Evolutionary conservation across 345 rosid species (phyloP).

Genomic region (Citrus maxima): DNA sequence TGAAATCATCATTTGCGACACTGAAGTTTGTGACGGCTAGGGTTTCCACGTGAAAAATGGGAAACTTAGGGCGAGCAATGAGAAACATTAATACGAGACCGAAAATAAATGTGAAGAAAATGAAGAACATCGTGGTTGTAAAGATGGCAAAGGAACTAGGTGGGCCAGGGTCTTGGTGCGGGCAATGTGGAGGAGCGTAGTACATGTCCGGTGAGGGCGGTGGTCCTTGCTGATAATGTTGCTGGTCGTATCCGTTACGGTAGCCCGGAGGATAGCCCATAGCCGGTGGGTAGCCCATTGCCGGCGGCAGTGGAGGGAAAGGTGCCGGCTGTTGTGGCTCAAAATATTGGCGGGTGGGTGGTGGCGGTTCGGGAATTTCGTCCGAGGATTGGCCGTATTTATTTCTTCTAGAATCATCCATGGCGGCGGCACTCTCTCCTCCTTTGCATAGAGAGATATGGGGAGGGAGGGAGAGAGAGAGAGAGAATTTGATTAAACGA

Average conservation of each 20-base stretch:
- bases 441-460: background rate
- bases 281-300: constrained; percentile 29
- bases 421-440: constrained; percentile 4
- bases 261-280: constrained; percentile 32
- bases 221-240: constrained; percentile 33
- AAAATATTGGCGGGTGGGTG: background rate
- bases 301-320: background rate
- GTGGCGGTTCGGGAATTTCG: background rate
- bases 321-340: constrained; percentile 8
- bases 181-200: constrained; percentile 24
- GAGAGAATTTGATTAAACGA: background rate
- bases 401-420: constrained; percentile 9
- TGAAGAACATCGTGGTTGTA: constrained; percentile 29
- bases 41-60: constrained; percentile 23
- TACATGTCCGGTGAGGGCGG: constrained; percentile 45
- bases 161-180: background rate
- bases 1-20: constrained; percentile 16
- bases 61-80: constrained; percentile 28
- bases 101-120: constrained; percentile 27
- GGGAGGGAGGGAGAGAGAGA: background rate
- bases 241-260: constrained; percentile 1
- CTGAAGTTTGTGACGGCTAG: constrained; percentile 36
- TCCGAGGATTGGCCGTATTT: constrained; percentile 1
- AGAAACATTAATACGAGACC: constrained; percentile 31
- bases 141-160: constrained; percentile 27